A percentile compares a stretch with the other conserved stretches of the same genome.
phyloP scores from a whole-genome alignment of 1,284 basidiomycete genomes.

The Fistulina hepatica region DNA sequence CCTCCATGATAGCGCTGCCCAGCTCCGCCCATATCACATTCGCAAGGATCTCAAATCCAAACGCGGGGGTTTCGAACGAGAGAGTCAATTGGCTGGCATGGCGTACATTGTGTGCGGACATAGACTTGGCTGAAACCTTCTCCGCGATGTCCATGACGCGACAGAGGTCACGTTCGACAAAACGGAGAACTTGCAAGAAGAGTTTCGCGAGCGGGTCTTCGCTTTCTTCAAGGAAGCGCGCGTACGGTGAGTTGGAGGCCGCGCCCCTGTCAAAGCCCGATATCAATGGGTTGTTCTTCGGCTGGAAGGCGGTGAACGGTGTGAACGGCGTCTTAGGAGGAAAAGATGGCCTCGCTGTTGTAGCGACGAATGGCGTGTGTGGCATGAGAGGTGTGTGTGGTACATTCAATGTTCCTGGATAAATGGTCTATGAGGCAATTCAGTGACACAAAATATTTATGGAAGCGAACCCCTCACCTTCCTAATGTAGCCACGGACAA shows the following conservation, averaged over 20 bases:
- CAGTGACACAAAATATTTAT: conserved; percentile 5
- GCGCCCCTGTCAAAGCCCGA: conserved; percentile 10
- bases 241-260: conserved; percentile 24
- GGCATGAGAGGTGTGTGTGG: conserved; percentile 68
- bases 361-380: conserved; percentile 48
- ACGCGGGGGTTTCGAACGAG: conserved; percentile 14
- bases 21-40: conserved; percentile 86
- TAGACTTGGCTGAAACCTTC: conserved; percentile 41
- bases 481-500: conserved; percentile 66
- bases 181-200: conserved; percentile 78
- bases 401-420: conserved; percentile 51
- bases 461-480: conserved; percentile 38
- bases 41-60: conserved; percentile 71
- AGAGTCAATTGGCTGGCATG: not conserved
- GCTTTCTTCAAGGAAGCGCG: conserved; percentile 48
- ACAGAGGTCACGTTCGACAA: conserved; percentile 61
- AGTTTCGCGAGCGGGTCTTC: conserved; percentile 60
- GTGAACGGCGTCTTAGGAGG: conserved; percentile 53
- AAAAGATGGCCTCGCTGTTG: conserved; percentile 18
- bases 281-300: conserved; percentile 17
- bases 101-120: conserved; percentile 14
- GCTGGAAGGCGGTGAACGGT: conserved; percentile 50
- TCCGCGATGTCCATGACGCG: conserved; percentile 72
- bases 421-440: conserved; percentile 46
- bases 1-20: conserved; percentile 68